Percentiles rank a stretch among this genome's conserved stretches.
These are phyloP conservation scores for Patellaria atrata DNA, from an alignment of 495 filamentous ascomycete genomes.

Conservation along the genomic window DNA sequence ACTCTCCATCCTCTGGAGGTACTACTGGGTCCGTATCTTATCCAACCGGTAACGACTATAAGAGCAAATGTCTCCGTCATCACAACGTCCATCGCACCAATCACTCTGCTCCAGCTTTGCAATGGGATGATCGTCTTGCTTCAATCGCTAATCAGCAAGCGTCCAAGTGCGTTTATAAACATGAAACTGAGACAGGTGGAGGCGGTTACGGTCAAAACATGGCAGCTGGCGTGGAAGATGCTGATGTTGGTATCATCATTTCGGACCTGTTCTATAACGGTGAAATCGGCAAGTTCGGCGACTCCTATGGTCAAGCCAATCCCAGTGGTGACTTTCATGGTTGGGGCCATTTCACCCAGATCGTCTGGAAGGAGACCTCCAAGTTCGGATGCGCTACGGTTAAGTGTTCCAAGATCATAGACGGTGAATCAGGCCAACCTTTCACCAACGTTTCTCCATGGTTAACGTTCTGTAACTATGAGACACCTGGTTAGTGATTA, in stretches of 20 bases:
- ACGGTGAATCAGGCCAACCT: slow-evolving; percentile 29
- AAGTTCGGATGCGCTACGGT: slow-evolving; percentile 60
- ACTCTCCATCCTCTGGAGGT: too few relatives aligned
- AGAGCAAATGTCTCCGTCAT: slow-evolving; percentile 40
- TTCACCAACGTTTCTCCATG: slow-evolving; percentile 34
- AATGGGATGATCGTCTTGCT: slow-evolving; percentile 49
- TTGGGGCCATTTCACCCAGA: slow-evolving; percentile 84
- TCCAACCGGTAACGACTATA: slow-evolving; percentile 31
- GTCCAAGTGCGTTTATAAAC: slow-evolving; percentile 50
- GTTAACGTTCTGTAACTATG: slow-evolving; percentile 87
- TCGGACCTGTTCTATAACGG: slow-evolving; percentile 74
- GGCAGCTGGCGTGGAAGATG: slow-evolving; percentile 32
- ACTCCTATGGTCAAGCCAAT: slow-evolving; percentile 31
- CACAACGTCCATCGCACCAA: slow-evolving; percentile 82
- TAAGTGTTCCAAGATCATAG: slow-evolving; percentile 33
- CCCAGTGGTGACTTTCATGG: slow-evolving; percentile 42
- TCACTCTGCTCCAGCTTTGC: slow-evolving; percentile 53
- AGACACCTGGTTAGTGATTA: slow-evolving; percentile 40
- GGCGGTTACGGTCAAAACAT: slow-evolving; percentile 81
- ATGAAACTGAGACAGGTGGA: slow-evolving; percentile 43
- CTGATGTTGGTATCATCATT: slow-evolving; percentile 47
- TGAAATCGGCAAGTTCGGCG: slow-evolving; percentile 42
- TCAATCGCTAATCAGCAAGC: slow-evolving; percentile 39
- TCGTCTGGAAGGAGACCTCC: slow-evolving; percentile 66
- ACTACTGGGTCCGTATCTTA: too few relatives aligned